These are phyloP conservation scores for Ceriops decandra DNA, from an alignment of 345 rosid species.

Conservation along the genomic window DNA sequence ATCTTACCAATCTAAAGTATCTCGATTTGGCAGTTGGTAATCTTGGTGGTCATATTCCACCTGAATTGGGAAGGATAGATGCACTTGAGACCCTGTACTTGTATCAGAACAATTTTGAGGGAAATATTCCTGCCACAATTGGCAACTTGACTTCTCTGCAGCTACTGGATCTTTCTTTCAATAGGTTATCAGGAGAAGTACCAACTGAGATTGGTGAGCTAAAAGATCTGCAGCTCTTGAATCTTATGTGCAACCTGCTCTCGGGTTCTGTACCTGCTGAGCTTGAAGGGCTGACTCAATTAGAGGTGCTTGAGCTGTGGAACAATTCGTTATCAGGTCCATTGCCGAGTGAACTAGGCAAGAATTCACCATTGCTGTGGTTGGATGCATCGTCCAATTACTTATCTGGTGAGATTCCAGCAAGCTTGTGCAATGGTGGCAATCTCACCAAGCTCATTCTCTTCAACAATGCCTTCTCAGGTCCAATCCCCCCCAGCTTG, in stretches of 20 bases:
- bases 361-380: conserved; percentile 76
- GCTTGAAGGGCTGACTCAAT: conserved; percentile 46
- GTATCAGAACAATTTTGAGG: conserved; percentile 67
- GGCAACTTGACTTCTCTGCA: conserved; percentile 59
- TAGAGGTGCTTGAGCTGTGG: conserved; percentile 80
- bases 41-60: conserved; percentile 73
- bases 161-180: conserved; percentile 80
- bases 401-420: conserved; percentile 71
- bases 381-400: conserved; percentile 79
- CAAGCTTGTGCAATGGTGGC: conserved; percentile 58
- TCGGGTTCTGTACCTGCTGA: conserved; percentile 60
- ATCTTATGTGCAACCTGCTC: conserved; percentile 76
- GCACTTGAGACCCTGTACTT: conserved; percentile 56
- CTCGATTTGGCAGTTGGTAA: conserved; percentile 74
- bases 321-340: conserved; percentile 83
- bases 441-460: conserved; percentile 83
- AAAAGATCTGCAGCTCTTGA: conserved; percentile 71
- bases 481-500: conserved; percentile 59
- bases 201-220: conserved; percentile 53
- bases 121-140: conserved; percentile 55
- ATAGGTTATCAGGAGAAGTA: conserved; percentile 56
- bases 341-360: conserved; percentile 67
- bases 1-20: conserved; percentile 64
- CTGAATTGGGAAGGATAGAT: conserved; percentile 60
- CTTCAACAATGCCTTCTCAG: conserved; percentile 81